These are phyloP conservation scores for Fusarium tanahbumbuense DNA, from an alignment of 2,329 filamentous ascomycete genomes.

Conservation along the genomic window DNA sequence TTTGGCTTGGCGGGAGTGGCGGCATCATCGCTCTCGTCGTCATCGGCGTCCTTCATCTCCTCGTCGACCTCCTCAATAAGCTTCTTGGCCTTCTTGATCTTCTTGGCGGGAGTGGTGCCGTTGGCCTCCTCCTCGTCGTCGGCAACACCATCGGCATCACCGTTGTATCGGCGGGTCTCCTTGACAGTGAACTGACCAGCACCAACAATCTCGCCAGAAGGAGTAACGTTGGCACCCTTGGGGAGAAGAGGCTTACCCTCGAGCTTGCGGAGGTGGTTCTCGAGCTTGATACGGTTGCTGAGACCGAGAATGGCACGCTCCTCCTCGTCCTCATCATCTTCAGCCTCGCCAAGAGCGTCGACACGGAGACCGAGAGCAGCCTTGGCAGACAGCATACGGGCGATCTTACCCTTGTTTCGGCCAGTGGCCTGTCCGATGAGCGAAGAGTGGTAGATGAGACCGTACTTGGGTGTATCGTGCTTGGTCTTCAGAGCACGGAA, in stretches of 20 bases:
- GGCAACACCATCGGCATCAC: conserved; percentile 87
- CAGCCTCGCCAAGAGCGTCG: conserved; percentile 74
- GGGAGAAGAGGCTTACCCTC: conserved; percentile 91
- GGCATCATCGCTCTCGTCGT: conserved; percentile 52
- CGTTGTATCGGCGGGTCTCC: conserved; percentile 93
- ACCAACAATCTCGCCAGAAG: conserved; percentile 72
- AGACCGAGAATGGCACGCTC: conserved; percentile 86
- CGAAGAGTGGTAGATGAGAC: conserved; percentile 91
- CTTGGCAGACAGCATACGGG: conserved; percentile 94
- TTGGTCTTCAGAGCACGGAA: conserved; percentile 99
- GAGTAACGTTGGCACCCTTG: conserved; percentile 78
- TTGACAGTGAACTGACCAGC: conserved; percentile 90
- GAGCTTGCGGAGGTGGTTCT: conserved; percentile 79
- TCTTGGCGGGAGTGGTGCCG: conserved; percentile 50
- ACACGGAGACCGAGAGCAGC: conserved; percentile 92
- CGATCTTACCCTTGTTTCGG: conserved; percentile 99
- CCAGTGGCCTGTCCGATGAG: conserved; percentile 97
- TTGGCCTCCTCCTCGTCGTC: conserved; percentile 68
- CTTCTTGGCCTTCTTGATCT: conserved; percentile 57
- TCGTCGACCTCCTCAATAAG: conserved; percentile 57
- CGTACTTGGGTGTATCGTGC: conserved; percentile 98
- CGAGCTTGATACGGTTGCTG: conserved; percentile 75
- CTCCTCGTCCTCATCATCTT: conserved; percentile 83
- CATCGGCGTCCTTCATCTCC: conserved; percentile 59
- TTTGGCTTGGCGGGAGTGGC: conserved; percentile 52